phyloP scores from a whole-genome alignment of 179 eudicot species.

The Amaranthus tricolor region DNA sequence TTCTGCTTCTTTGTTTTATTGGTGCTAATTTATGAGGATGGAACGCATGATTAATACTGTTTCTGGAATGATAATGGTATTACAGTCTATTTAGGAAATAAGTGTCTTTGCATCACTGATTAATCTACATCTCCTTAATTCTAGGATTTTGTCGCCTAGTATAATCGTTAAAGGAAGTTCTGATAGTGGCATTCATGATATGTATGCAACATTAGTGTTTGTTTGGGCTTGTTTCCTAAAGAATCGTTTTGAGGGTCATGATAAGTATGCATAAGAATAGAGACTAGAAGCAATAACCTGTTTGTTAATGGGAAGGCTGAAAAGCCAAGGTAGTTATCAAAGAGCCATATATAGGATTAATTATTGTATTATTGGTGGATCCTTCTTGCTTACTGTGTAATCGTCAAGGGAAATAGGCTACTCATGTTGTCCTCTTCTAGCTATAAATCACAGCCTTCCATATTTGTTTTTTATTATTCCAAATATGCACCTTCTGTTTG shows the following conservation, averaged over 20 bases:
- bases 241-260: conserved; percentile 3
- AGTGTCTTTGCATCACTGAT: conserved; percentile 11
- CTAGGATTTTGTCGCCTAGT: conserved; percentile 11
- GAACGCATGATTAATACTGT: conserved; percentile 17
- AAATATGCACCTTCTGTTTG: too few species aligned
- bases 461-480: too few species aligned
- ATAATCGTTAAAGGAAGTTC: neutral
- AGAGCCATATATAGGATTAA: conserved; percentile 20
- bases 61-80: neutral
- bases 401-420: neutral
- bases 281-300: conserved; percentile 14
- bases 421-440: conserved; percentile 6
- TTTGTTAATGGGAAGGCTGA: conserved; percentile 12
- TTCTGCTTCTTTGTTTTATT: conserved; percentile 14
- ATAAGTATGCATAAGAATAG: conserved; percentile 14
- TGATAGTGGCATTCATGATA: conserved; percentile 19
- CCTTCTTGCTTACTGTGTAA: conserved; percentile 3
- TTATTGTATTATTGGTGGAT: conserved; percentile 5
- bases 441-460: neutral
- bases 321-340: conserved; percentile 27
- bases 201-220: conserved; percentile 1
- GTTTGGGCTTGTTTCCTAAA: conserved; percentile 7
- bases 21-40: conserved; percentile 3
- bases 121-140: conserved; percentile 7
- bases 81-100: conserved; percentile 8